Conservation (phyloP, 2,329 filamentous ascomycete species). For the Aspergillus spinulosporus region DNA sequence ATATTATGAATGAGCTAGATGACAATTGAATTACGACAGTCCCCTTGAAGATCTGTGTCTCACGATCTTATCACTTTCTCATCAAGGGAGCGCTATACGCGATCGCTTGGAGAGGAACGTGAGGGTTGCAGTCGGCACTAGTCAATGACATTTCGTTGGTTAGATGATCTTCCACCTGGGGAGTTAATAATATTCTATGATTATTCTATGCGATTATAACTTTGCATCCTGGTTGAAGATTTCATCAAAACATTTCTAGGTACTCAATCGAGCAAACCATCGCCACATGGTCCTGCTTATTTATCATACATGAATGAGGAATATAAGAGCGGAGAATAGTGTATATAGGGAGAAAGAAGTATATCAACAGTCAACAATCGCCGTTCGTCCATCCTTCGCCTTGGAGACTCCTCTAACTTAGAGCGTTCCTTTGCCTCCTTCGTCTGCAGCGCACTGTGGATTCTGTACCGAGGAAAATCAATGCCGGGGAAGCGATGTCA, state of each 20-base stretch:
- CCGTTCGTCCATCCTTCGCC: neutral
- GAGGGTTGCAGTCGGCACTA: neutral
- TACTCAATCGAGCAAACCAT: constrained; percentile 8
- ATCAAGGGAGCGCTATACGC: constrained; percentile 39
- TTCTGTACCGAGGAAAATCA: neutral
- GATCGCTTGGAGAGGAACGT: constrained; percentile 40
- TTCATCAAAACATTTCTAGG: neutral
- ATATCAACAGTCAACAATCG: constrained; percentile 4
- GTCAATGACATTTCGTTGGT: too few relatives aligned
- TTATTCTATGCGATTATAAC: too few relatives aligned
- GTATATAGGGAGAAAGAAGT: constrained; percentile 3
- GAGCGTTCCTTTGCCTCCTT: neutral
- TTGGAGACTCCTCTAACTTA: neutral
- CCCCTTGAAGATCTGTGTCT: constrained; percentile 11
- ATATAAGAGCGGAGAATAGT: constrained; percentile 25
- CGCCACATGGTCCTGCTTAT: constrained; percentile 1
- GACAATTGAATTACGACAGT: constrained; percentile 22
- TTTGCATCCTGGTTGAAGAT: neutral
- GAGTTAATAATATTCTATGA: too few relatives aligned
- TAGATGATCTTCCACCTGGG: too few relatives aligned
- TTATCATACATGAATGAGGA: constrained; percentile 20
- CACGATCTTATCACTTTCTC: constrained; percentile 32
- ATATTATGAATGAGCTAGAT: constrained; percentile 19
- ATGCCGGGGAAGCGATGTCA: neutral
- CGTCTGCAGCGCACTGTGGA: too few relatives aligned